A percentile compares a stretch with the other conserved stretches of the same genome.
Conservation (phyloP, 306 rosid species). For the Lupinus albus region DNA sequence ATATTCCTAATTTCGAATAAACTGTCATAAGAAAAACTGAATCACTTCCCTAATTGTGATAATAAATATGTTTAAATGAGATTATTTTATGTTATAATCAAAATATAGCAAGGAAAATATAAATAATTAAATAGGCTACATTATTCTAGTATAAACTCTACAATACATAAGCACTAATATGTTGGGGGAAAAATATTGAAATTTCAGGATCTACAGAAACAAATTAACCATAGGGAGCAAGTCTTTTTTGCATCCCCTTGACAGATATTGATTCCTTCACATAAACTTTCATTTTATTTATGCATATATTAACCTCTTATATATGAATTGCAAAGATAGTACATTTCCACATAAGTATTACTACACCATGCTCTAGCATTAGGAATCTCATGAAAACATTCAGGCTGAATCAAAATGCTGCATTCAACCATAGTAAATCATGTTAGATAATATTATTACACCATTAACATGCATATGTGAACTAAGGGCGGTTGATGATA, state of each 20-base stretch:
- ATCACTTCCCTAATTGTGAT: not conserved
- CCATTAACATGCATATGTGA: not conserved
- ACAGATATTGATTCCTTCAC: constrained; percentile 3
- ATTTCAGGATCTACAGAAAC: constrained; percentile 14
- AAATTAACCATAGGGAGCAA: constrained; percentile 11
- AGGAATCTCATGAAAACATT: not conserved
- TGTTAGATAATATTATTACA: constrained; percentile 6
- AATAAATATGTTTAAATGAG: not conserved
- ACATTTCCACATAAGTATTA: constrained; percentile 29
- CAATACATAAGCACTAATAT: not conserved
- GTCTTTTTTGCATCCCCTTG: constrained; percentile 24
- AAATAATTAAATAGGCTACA: constrained; percentile 11
- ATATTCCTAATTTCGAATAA: not conserved
- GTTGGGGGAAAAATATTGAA: constrained; percentile 19
- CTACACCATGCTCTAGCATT: constrained; percentile 5
- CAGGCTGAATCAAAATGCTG: constrained; percentile 27
- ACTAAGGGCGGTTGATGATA: not conserved
- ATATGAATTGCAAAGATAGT: constrained; percentile 28
- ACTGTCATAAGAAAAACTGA: not conserved
- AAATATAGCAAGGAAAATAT: no score
- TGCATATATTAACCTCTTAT: constrained; percentile 13
- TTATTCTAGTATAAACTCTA: constrained; percentile 32
- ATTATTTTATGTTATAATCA: no score
- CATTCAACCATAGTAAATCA: constrained; percentile 33
- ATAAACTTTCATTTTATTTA: constrained; percentile 18